phyloP scores from a whole-genome alignment of 2,329 filamentous ascomycete genomes.

The Alternaria infectoria region DNA sequence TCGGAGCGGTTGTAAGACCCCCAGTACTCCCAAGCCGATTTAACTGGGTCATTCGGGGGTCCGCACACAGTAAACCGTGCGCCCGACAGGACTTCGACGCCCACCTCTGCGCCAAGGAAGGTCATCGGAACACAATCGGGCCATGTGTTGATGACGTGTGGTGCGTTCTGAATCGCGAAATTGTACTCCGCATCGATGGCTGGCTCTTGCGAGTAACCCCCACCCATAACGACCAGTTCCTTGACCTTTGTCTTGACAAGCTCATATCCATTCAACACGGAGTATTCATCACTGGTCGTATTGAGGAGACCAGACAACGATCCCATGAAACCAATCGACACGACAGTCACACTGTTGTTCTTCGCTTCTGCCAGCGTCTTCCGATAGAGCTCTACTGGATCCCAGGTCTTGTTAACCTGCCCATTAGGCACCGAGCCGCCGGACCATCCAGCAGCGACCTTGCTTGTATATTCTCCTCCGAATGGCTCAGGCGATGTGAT shows the following conservation, averaged over 20 bases:
- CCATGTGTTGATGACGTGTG: slow-evolving; percentile 58
- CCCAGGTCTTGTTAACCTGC: slow-evolving; percentile 40
- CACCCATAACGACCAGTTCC: slow-evolving; percentile 62
- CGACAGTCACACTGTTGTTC: slow-evolving; percentile 54
- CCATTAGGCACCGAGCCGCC: slow-evolving; percentile 47
- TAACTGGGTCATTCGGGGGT: slow-evolving; percentile 24
- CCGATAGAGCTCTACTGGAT: slow-evolving; percentile 55
- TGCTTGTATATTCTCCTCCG: slow-evolving; percentile 55
- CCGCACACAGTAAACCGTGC: slow-evolving; percentile 37
- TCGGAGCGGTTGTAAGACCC: slow-evolving; percentile 27
- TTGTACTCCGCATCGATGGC: slow-evolving; percentile 55
- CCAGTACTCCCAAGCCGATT: slow-evolving; percentile 30
- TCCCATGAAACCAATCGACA: slow-evolving; percentile 55
- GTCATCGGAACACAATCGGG: slow-evolving; percentile 40
- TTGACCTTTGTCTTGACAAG: slow-evolving; percentile 55
- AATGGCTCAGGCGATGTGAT: slow-evolving; percentile 54
- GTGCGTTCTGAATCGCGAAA: slow-evolving; percentile 53
- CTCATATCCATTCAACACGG: slow-evolving; percentile 49
- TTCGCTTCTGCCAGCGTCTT: slow-evolving; percentile 50
- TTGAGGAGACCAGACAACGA: slow-evolving; percentile 58
- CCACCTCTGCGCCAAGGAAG: slow-evolving; percentile 55
- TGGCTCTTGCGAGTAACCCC: slow-evolving; percentile 51
- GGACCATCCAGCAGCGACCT: slow-evolving; percentile 53
- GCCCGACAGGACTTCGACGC: slow-evolving; percentile 52
- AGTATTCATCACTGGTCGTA: slow-evolving; percentile 52